Percentiles rank a stretch among this genome's conserved stretches.
Conservation (phyloP, 2,329 filamentous ascomycete species). For the Aureobasidium namibiae region DNA sequence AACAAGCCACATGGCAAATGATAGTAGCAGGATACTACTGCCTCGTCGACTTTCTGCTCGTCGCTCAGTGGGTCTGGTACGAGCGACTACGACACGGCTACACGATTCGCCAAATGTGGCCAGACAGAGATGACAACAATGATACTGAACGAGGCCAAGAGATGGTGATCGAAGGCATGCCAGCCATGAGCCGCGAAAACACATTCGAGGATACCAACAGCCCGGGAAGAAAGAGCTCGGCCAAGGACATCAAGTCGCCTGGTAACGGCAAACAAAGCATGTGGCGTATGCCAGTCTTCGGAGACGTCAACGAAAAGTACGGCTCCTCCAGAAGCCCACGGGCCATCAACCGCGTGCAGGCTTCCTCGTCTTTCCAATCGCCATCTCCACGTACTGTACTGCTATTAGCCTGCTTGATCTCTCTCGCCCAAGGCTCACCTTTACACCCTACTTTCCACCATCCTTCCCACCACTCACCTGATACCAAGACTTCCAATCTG, state of each 20-base stretch:
- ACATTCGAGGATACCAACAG: slow-evolving; percentile 7
- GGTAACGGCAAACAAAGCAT: slow-evolving; percentile 12
- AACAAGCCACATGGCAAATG: slow-evolving; percentile 59
- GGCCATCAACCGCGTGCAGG: slow-evolving; percentile 22
- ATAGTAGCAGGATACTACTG: slow-evolving; percentile 59
- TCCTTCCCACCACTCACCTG: slow-evolving; percentile 18
- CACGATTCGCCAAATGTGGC: slow-evolving; percentile 32
- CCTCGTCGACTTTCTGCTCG: slow-evolving; percentile 54
- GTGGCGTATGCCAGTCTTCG: slow-evolving; percentile 19
- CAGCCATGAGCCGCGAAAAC: slow-evolving; percentile 13
- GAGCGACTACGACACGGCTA: slow-evolving; percentile 46
- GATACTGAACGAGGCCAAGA: slow-evolving; percentile 16
- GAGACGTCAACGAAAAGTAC: slow-evolving; percentile 13
- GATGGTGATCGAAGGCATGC: slow-evolving; percentile 26
- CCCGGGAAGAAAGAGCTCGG: slow-evolving; percentile 6
- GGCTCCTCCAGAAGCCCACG: slow-evolving; percentile 9
- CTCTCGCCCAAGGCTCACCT: slow-evolving; percentile 33
- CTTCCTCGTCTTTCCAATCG: slow-evolving; percentile 34
- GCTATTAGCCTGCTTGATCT: slow-evolving; percentile 38
- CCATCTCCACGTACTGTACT: slow-evolving; percentile 39
- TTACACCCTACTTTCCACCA: slow-evolving; percentile 14
- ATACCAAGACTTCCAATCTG: slow-evolving; percentile 20
- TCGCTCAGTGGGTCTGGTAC: slow-evolving; percentile 60
- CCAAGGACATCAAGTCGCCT: slow-evolving; percentile 14
- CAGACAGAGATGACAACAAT: slow-evolving; percentile 15